These are phyloP conservation scores for Leptoxyphium fumago DNA, from an alignment of 2,329 filamentous ascomycete genomes.

Conservation along the genomic window DNA sequence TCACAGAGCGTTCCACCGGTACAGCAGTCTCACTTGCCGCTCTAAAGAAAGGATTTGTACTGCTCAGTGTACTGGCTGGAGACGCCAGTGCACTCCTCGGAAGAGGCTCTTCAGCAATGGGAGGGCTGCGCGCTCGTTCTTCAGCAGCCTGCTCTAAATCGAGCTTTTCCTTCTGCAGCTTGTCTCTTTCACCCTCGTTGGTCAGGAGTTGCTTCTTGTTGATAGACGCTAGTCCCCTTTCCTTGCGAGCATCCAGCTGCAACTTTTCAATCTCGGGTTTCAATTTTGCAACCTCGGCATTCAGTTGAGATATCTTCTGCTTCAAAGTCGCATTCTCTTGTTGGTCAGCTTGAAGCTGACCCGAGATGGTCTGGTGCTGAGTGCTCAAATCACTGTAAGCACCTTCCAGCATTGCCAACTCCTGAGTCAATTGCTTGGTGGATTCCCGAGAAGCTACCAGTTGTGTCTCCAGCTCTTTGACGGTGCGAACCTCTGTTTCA, in stretches of 20 bases:
- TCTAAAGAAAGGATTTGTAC: conserved; percentile 92
- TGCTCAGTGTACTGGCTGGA: conserved; percentile 23
- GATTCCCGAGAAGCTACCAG: conserved; percentile 62
- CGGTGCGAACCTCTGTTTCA: conserved; percentile 81
- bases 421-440: conserved; percentile 68
- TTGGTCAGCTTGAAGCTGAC: conserved; percentile 70
- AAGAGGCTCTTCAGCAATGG: conserved; percentile 4
- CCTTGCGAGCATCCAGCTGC: conserved; percentile 79
- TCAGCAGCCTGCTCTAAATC: conserved; percentile 44
- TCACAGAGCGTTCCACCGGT: conserved; percentile 10
- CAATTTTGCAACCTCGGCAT: conserved; percentile 66
- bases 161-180: conserved; percentile 65
- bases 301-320: conserved; percentile 72
- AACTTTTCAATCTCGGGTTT: conserved; percentile 89
- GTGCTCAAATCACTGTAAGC: conserved; percentile 66
- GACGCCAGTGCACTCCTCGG: conserved; percentile 9
- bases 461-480: conserved; percentile 72
- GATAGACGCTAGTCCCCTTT: conserved; percentile 92
- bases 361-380: conserved; percentile 63
- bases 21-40: conserved; percentile 24
- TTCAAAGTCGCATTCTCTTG: conserved; percentile 76
- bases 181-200: conserved; percentile 76
- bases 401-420: conserved; percentile 70
- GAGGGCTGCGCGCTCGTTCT: conserved; percentile 5
- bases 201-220: conserved; percentile 96